Base-by-base conservation (phyloP, 2,329 filamentous ascomycete genomes). In the Hymenoscyphus fraxineus region DNA sequence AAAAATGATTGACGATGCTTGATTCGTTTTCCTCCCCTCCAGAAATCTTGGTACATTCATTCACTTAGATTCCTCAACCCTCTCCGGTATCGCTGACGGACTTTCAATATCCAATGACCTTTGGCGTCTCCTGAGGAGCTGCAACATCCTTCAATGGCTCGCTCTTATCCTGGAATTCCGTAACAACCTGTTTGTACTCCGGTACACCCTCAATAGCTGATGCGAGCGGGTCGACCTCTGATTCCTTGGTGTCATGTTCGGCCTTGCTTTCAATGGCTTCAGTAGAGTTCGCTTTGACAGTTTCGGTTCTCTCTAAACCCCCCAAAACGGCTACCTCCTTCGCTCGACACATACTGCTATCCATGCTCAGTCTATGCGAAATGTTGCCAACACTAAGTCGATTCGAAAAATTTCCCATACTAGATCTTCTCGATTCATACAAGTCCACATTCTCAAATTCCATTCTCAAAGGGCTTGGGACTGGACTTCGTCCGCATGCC, bases 361-460 rank as follows among this genome's bases (percentile, higher is more conserved):
- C 47, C 4, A 54, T 19, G 22, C 47, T 54, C n/a, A 54, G 12
- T 13, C 47, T 22, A 54, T 54, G 22, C 3, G 47, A 27, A 1
- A 22, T 12, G 13, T 54, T 54, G 5, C 47, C 47, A 54, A 54
- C 47, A 54, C 47, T 54, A 19, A 54, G 47, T 27, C 19, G 22
- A 54, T 54, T 54, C 7, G 47, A 54, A 4, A 22, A 12, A 19
- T 54, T 27, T 22, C 22, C 47, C 4, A 10, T 10, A 27, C 67
- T 68, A 15, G 59, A 65, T 15, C 65, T 64, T 22, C 65, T 19
- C n/a, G 64, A 61, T 16, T 66, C 71, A 61, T 71, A 68, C 1
- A 73, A 38, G 12, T 71, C 67, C 2, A 77, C 72, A 47, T 75
- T 72, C 51, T 77, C 76, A 56, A 77, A 77, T n/a, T 62, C 60